Conservation (phyloP, 2,329 filamentous ascomycete species). For the Magnaporthiopsis rhizophila region DNA sequence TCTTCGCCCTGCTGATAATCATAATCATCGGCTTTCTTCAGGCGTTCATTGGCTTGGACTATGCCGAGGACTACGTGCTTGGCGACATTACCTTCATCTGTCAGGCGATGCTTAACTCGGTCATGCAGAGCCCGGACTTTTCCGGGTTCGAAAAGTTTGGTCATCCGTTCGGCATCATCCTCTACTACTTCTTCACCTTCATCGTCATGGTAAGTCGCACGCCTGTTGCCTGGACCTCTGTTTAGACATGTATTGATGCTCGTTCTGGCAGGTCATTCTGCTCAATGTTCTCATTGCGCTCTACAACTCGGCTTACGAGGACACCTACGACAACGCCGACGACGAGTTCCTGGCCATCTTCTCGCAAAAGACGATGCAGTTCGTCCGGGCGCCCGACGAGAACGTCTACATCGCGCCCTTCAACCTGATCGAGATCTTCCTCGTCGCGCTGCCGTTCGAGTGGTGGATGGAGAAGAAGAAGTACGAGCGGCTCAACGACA, state of each 20-base stretch:
- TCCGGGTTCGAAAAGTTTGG: conserved; percentile 81
- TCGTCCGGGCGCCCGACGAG: conserved; percentile 91
- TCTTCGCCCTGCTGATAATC: conserved; percentile 83
- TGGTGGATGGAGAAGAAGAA: conserved; percentile 79
- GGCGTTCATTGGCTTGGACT: conserved; percentile 85
- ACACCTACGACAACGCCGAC: conserved; percentile 86
- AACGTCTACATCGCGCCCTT: conserved; percentile 97
- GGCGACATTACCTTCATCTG: conserved; percentile 67
- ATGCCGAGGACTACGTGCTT: conserved; percentile 63
- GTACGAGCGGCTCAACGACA: conserved; percentile 81
- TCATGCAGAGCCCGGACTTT: conserved; percentile 91
- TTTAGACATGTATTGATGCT: too few relatives aligned
- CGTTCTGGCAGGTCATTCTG: conserved; percentile 43
- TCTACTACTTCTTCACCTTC: conserved; percentile 98
- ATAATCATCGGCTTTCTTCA: conserved; percentile 85
- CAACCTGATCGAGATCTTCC: conserved; percentile 83
- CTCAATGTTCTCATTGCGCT: conserved; percentile 95
- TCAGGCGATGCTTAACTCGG: conserved; percentile 76
- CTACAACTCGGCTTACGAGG: conserved; percentile 93
- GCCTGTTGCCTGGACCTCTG: too few relatives aligned
- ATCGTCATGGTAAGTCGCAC: conserved; percentile 56
- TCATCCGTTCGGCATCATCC: conserved; percentile 84
- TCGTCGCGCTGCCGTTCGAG: conserved; percentile 73
- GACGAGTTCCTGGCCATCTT: conserved; percentile 95
- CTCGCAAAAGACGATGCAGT: conserved; percentile 90